Evolutionary conservation across 2,329 filamentous ascomycete species (phyloP).

Genomic region (Beauveria australis): DNA sequence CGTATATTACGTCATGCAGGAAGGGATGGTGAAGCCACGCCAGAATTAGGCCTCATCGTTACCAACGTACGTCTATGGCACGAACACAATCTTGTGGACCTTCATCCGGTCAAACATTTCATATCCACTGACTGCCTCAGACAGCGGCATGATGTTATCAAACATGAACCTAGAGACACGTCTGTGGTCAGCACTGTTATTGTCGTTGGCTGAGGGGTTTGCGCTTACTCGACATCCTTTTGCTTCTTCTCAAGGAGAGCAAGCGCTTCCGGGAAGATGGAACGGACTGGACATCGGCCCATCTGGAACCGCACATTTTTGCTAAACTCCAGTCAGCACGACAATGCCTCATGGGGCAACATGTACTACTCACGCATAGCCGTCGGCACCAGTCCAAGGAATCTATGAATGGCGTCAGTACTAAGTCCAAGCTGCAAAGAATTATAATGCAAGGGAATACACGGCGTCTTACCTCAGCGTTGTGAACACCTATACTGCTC

Average conservation of each 20-base stretch:
- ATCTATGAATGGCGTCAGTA: constrained; percentile 38
- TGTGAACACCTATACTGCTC: constrained; percentile 69
- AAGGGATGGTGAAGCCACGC: constrained; percentile 78
- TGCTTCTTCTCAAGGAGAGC: constrained; percentile 58
- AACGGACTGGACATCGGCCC: constrained; percentile 68
- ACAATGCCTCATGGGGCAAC: constrained; percentile 1
- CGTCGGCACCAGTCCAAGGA: constrained; percentile 57
- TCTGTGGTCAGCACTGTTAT: neutral
- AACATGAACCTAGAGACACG: constrained; percentile 59
- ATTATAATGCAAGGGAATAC: neutral
- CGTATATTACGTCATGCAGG: constrained; percentile 77
- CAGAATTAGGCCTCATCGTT: constrained; percentile 54
- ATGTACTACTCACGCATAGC: constrained; percentile 38
- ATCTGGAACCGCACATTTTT: constrained; percentile 70
- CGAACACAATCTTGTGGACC: constrained; percentile 67
- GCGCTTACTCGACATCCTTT: constrained; percentile 52
- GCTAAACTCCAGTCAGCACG: constrained; percentile 26
- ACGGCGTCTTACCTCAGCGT: constrained; percentile 48
- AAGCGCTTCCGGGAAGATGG: constrained; percentile 59
- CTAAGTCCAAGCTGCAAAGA: neutral
- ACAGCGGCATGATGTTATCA: constrained; percentile 64
- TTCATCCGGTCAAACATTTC: constrained; percentile 65
- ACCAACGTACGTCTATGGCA: constrained; percentile 25
- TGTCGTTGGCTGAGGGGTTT: neutral
- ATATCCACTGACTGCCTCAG: constrained; percentile 59